These are phyloP conservation scores for Microbotryum scabiosae DNA, from an alignment of 1,284 basidiomycete genomes.

Conservation along the genomic window DNA sequence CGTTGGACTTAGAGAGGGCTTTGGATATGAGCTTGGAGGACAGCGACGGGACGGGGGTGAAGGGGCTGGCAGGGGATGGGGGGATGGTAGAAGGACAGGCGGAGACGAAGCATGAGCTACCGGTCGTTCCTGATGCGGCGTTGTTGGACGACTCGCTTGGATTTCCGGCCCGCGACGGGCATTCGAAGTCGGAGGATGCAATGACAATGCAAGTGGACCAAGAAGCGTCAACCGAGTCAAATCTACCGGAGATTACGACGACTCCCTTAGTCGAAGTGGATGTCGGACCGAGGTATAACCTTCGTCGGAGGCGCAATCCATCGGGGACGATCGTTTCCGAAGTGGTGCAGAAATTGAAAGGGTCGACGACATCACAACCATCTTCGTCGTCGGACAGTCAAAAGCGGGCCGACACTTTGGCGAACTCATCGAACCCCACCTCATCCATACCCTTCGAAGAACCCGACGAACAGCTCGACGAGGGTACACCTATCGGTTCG, in stretches of 20 bases:
- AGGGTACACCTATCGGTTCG: conserved; percentile 27
- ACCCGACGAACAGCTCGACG: background rate
- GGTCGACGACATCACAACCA: background rate
- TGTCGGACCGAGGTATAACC: too few relatives aligned
- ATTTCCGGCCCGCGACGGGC: background rate
- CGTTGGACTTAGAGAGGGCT: background rate
- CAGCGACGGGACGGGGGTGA: background rate
- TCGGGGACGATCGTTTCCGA: background rate
- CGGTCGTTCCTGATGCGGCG: conserved; percentile 11
- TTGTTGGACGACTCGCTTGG: background rate
- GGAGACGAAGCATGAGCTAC: conserved; percentile 1
- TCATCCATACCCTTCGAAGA: background rate
- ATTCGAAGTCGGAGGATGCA: background rate
- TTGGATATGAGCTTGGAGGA: background rate
- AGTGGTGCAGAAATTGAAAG: background rate
- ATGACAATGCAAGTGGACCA: too few relatives aligned
- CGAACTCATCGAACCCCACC: background rate
- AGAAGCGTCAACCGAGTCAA: too few relatives aligned
- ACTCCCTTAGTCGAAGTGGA: too few relatives aligned
- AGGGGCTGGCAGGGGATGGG: background rate
- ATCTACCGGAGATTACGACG: too few relatives aligned
- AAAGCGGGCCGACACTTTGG: background rate
- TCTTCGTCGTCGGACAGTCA: too few relatives aligned
- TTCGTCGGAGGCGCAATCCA: too few relatives aligned
- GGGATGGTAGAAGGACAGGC: background rate